Evolutionary conservation across 1,284 basidiomycete species (phyloP), one percentile per base, ranked within the genome.

Genomic region (Prillingera fragicola): DNA sequence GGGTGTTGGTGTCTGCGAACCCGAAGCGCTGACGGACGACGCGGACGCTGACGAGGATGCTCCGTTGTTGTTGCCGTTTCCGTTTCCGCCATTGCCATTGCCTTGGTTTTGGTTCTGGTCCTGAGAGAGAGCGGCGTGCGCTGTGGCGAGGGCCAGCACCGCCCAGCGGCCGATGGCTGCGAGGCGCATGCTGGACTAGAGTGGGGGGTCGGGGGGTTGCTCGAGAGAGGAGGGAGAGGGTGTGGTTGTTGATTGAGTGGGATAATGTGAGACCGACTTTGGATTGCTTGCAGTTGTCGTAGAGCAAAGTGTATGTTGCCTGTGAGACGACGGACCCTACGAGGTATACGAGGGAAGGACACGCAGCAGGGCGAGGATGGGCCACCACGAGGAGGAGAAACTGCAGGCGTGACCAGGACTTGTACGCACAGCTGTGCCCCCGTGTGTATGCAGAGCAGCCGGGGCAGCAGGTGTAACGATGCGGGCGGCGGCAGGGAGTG

Each of bases 151-250:
- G 2, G 33, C 33, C 17, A 34, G 19, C 17, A 21, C 33, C 8
- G 19, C 17, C 17, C 33, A 34, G 7, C 27, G 15, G 36, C 29
- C 34, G 26, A 43, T 26, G 22, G 36, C 17, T 4, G 34, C 22
- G 35, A 43, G 24, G n/a, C 37, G 48, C 43, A 50, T 43, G 17
- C 9, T 41, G 36, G n/a, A n/a, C 22, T 25, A 34, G 1, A 28
- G 14, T 17, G 31, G 22, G 1, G 43, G 22, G 7, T 17, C 24
- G 34, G 31, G 40, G 36, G 14, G 29, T 35, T 22, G 43, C 27
- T 3, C 13, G 25, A 14, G 44, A 38, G 37, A 19, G 37, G 29
- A n/a, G n/a, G n/a, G n/a, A n/a, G n/a, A n/a, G n/a, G n/a, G n/a
- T n/a, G n/a, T n/a, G n/a, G n/a, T n/a, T n/a, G n/a, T n/a, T n/a